Evolutionary conservation across 164 flowering plant genomes (phyloP).

Genomic region (Nelumbo lutea): DNA sequence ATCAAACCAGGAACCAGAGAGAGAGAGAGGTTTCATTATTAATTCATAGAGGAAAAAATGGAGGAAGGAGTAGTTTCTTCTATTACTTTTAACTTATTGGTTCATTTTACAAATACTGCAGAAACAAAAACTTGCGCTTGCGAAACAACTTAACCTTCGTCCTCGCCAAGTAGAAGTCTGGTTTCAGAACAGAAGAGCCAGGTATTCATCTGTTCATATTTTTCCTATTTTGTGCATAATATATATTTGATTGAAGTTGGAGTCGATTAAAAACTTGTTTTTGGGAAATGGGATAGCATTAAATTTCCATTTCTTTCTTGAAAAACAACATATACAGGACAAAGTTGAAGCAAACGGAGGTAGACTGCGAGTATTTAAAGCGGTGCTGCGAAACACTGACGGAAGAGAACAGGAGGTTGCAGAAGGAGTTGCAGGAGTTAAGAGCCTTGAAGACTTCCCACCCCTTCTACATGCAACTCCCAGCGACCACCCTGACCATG

Average conservation of each 20-base stretch:
- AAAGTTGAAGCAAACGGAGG: conserved; percentile 91
- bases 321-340: conserved; percentile 40
- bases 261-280: background rate
- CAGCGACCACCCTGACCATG: conserved; percentile 57
- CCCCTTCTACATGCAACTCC: conserved; percentile 75
- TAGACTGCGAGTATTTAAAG: conserved; percentile 79
- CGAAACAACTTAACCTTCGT: conserved; percentile 70
- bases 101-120: conserved; percentile 21
- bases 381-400: conserved; percentile 76
- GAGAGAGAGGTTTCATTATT: background rate
- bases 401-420: conserved; percentile 79
- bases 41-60: background rate
- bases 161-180: conserved; percentile 93
- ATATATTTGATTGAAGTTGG: background rate
- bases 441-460: conserved; percentile 59
- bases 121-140: conserved; percentile 81
- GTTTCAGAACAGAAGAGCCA: conserved; percentile 91
- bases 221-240: background rate
- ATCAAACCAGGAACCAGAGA: background rate
- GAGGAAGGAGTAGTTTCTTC: too few species aligned
- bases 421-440: conserved; percentile 71
- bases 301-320: background rate
- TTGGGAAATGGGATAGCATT: background rate
- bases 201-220: conserved; percentile 27
- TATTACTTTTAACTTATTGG: background rate